These are phyloP conservation scores for Carex kokanica DNA, from an alignment of 176 grass and related monocot genomes.

Conservation along the genomic window DNA sequence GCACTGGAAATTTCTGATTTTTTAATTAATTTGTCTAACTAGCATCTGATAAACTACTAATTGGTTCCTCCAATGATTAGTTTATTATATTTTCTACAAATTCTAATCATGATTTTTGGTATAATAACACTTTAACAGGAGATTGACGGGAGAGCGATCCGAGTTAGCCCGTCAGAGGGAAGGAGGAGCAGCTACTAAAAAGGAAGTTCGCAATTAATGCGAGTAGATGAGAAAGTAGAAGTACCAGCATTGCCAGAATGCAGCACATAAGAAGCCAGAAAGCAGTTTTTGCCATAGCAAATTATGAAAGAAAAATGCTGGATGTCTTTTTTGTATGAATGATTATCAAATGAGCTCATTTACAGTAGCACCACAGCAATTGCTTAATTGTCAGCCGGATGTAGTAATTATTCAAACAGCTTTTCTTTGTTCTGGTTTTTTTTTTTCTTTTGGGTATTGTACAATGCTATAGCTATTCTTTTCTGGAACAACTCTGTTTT, in stretches of 20 bases:
- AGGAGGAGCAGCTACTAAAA: constrained; percentile 34
- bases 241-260: background rate
- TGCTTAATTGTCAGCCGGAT: background rate
- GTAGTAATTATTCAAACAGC: background rate
- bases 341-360: background rate
- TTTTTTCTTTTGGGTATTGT: background rate
- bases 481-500: background rate
- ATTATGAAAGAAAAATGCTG: background rate
- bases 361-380: background rate
- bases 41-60: no score
- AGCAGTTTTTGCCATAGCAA: background rate
- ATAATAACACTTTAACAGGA: constrained; percentile 40
- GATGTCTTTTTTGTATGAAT: constrained; percentile 8
- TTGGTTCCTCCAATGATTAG: no score
- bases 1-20: no score
- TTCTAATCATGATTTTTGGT: no score
- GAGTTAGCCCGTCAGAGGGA: constrained; percentile 61
- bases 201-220: background rate
- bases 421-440: background rate
- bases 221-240: background rate
- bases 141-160: constrained; percentile 65
- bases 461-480: background rate
- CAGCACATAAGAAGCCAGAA: constrained; percentile 13
- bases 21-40: no score
- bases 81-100: no score